Evolutionary conservation across 2,329 filamentous ascomycete species (phyloP).

Genomic region (Penicillium occitanis): DNA sequence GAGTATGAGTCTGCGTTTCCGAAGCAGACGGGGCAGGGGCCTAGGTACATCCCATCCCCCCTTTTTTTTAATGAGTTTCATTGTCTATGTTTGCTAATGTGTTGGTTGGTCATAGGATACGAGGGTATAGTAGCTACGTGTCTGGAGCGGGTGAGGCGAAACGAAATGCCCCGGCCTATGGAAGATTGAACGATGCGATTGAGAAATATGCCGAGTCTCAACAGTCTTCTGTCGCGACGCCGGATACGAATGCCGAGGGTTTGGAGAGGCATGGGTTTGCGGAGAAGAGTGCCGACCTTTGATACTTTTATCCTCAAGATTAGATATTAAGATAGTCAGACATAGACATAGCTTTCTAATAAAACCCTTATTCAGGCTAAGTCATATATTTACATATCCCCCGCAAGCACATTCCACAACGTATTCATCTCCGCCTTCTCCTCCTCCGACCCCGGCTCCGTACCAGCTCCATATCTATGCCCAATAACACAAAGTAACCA

Average conservation of each 20-base stretch:
- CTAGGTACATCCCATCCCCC: constrained; percentile 51
- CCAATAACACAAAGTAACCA: constrained; percentile 78
- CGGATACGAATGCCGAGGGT: constrained; percentile 52
- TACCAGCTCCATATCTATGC: constrained; percentile 47
- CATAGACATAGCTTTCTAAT: not conserved
- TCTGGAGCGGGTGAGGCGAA: constrained; percentile 61
- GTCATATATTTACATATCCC: constrained; percentile 25
- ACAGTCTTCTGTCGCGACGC: constrained; percentile 52
- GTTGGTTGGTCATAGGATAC: constrained; percentile 48
- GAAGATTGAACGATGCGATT: constrained; percentile 54
- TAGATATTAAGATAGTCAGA: not conserved
- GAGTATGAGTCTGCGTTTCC: constrained; percentile 72
- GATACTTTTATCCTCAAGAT: not conserved
- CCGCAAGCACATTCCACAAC: constrained; percentile 42
- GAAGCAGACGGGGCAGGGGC: constrained; percentile 71
- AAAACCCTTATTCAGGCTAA: not conserved
- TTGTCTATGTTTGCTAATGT: constrained; percentile 1
- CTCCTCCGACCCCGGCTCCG: constrained; percentile 37
- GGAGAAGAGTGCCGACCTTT: constrained; percentile 35
- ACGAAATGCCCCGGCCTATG: constrained; percentile 69
- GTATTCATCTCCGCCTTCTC: constrained; percentile 41
- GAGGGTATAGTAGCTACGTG: constrained; percentile 80
- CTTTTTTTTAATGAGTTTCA: not conserved
- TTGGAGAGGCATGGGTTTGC: constrained; percentile 60
- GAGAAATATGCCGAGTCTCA: constrained; percentile 49